Conservation (phyloP, 208 protist genomes). For the Angomonas ambiguus region DNA sequence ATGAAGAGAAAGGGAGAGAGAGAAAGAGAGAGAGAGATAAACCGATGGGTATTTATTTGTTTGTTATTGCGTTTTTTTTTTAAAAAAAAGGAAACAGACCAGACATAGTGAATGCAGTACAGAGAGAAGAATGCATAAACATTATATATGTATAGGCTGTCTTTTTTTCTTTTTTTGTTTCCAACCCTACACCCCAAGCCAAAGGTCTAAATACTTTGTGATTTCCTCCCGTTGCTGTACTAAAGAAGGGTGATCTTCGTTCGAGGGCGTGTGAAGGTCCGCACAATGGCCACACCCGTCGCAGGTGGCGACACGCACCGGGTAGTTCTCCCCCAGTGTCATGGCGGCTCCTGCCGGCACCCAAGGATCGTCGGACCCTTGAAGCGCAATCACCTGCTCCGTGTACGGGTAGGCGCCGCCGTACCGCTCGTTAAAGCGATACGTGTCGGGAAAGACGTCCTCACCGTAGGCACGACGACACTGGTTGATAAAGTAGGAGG, state of each 20-base stretch:
- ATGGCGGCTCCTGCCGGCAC: conserved; percentile 22
- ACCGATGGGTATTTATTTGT: too few species aligned
- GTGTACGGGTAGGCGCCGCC: conserved; percentile 23
- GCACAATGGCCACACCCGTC: conserved; percentile 43
- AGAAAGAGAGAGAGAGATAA: conserved; percentile 13
- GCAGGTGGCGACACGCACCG: conserved; percentile 30
- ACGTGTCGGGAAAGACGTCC: conserved; percentile 29
- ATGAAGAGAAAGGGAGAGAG: background rate
- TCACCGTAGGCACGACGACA: conserved; percentile 34
- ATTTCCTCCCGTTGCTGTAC: conserved; percentile 16
- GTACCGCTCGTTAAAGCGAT: conserved; percentile 29
- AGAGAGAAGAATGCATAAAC: too few species aligned
- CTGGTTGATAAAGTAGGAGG: conserved; percentile 33
- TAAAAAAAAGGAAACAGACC: too few species aligned
- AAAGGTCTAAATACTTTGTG: conserved; percentile 15
- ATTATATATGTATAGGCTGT: too few species aligned
- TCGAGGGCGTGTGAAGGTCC: conserved; percentile 14
- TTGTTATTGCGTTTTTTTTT: too few species aligned
- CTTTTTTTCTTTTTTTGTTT: conserved; percentile 13
- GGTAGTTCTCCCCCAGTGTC: conserved; percentile 18
- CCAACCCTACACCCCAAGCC: conserved; percentile 19
- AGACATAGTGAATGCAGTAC: too few species aligned
- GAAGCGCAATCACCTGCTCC: conserved; percentile 31
- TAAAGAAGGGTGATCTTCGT: conserved; percentile 13
- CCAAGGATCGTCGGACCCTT: conserved; percentile 42